Evolutionary conservation across 768 basidiomycete species (phyloP).

Genomic region (Leccinum rimulosum): DNA sequence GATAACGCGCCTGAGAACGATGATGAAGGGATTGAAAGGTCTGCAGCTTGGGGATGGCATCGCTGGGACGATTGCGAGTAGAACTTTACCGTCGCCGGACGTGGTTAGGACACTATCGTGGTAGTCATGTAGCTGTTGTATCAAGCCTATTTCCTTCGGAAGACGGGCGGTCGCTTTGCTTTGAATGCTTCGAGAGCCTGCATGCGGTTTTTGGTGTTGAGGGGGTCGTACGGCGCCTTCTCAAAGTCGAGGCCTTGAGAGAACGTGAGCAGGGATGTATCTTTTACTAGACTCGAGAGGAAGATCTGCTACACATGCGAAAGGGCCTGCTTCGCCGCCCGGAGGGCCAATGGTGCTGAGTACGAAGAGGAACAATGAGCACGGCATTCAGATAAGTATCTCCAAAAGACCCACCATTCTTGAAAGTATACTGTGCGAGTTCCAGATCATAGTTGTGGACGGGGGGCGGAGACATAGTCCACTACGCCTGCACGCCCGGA

Average conservation of each 20-base stretch:
- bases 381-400: not conserved
- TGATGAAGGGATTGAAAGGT: conserved; percentile 86
- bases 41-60: conserved; percentile 59
- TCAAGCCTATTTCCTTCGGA: conserved; percentile 65
- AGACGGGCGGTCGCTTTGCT: conserved; percentile 75
- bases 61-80: conserved; percentile 57
- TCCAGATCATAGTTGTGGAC: conserved; percentile 60
- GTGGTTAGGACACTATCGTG: conserved; percentile 38
- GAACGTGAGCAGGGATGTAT: not conserved
- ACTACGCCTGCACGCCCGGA: conserved; percentile 58
- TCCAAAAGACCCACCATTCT: conserved; percentile 47
- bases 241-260: conserved; percentile 87
- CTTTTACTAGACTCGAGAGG: conserved; percentile 66
- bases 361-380: not conserved
- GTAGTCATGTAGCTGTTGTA: not conserved
- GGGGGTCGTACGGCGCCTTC: conserved; percentile 75
- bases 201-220: conserved; percentile 69
- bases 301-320: conserved; percentile 68
- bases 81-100: conserved; percentile 44
- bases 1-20: conserved; percentile 71
- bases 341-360: conserved; percentile 78
- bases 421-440: conserved; percentile 67
- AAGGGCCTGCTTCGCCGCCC: conserved; percentile 86
- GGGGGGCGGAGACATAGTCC: conserved; percentile 69
- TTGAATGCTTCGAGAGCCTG: conserved; percentile 88